A percentile compares a stretch with the other conserved stretches of the same genome.
Evolutionary conservation across 2,329 filamentous ascomycete species (phyloP).

Genomic region (Coniochaeta sp.): DNA sequence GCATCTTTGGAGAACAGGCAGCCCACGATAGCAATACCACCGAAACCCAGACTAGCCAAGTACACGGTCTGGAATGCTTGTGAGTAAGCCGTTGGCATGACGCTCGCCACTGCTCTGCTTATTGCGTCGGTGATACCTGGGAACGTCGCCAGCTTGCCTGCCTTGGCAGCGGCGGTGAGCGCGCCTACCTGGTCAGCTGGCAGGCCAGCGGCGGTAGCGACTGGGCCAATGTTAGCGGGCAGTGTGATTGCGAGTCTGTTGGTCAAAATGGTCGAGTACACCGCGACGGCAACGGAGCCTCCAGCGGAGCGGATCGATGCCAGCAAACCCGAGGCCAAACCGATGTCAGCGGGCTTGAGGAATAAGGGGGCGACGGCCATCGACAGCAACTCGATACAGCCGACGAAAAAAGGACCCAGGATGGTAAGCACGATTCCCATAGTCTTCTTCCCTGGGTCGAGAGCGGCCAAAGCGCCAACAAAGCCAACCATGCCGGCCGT

Average conservation of each 20-base stretch:
- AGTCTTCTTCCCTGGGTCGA: constrained; percentile 23
- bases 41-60: constrained; percentile 27
- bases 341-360: constrained; percentile 29
- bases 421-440: constrained; percentile 25
- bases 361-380: constrained; percentile 26
- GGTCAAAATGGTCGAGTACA: constrained; percentile 29
- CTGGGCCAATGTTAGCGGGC: constrained; percentile 24
- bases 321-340: constrained; percentile 28
- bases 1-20: constrained; percentile 26
- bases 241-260: constrained; percentile 27
- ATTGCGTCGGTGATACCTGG: constrained; percentile 22
- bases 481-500: constrained; percentile 27
- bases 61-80: constrained; percentile 33
- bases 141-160: constrained; percentile 18
- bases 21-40: constrained; percentile 26
- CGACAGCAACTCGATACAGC: constrained; percentile 25
- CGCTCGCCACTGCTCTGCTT: constrained; percentile 19
- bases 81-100: constrained; percentile 25
- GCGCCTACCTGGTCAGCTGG: constrained; percentile 19
- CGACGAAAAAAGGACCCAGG: constrained; percentile 26
- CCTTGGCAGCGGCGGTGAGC: constrained; percentile 23
- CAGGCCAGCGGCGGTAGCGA: constrained; percentile 26
- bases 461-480: constrained; percentile 24
- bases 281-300: constrained; percentile 18
- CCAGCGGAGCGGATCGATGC: constrained; percentile 29